Evolutionary conservation across 805 yeast genomes (phyloP).

Genomic region (Saccharomyces kudriavzevii): DNA sequence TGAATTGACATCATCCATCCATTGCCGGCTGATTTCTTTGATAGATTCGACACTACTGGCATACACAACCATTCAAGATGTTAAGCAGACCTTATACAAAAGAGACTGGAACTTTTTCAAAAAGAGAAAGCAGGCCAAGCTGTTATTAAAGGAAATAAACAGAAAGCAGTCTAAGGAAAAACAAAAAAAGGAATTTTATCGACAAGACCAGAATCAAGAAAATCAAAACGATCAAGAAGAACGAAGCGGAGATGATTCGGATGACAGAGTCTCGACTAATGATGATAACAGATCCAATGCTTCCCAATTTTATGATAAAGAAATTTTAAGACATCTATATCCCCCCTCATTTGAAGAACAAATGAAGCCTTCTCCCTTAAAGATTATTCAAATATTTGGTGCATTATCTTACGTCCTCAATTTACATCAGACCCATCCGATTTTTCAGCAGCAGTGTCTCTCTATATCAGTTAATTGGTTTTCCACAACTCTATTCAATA

Average conservation of each 20-base stretch:
- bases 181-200: slow-evolving; percentile 23
- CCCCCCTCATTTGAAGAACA: slow-evolving; percentile 80
- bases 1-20: slow-evolving; percentile 59
- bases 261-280: not conserved
- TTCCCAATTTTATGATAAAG: slow-evolving; percentile 47
- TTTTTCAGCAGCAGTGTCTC: slow-evolving; percentile 69
- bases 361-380: slow-evolving; percentile 83
- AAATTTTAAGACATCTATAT: slow-evolving; percentile 62
- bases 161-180: slow-evolving; percentile 7
- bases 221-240: not conserved
- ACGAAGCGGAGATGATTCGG: not conserved
- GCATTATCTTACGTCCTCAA: slow-evolving; percentile 81
- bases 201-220: slow-evolving; percentile 11
- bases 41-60: slow-evolving; percentile 64
- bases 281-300: slow-evolving; percentile 19
- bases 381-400: slow-evolving; percentile 76
- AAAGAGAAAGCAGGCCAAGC: slow-evolving; percentile 29
- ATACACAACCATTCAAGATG: slow-evolving; percentile 76
- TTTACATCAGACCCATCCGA: slow-evolving; percentile 69
- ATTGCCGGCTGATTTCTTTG: slow-evolving; percentile 47
- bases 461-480: slow-evolving; percentile 75
- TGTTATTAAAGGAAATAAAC: slow-evolving; percentile 8
- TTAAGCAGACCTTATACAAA: slow-evolving; percentile 66
- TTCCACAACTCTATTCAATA: slow-evolving; percentile 63
- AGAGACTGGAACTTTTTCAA: slow-evolving; percentile 59